Evolutionary conservation across 179 eudicot species (phyloP).

Genomic region (Beta macrorhiza): DNA sequence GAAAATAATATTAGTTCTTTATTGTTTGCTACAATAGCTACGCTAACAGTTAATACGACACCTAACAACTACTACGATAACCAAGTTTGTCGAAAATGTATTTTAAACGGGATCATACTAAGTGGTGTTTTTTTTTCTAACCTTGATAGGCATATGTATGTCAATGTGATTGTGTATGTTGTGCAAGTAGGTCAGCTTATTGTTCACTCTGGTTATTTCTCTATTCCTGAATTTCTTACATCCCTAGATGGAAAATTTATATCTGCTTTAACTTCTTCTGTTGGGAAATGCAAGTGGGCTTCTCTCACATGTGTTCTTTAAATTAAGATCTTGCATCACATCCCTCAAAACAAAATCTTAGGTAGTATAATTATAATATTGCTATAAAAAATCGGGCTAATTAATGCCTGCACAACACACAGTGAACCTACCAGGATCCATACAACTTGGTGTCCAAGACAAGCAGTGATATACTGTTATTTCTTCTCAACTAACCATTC

Average conservation of each 20-base stretch:
- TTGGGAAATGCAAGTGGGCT: conserved; percentile 21
- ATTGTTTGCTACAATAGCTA: too few species aligned
- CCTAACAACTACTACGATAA: too few species aligned
- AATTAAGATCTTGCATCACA: conserved; percentile 11
- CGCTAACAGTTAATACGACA: too few species aligned
- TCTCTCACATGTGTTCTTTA: conserved; percentile 17
- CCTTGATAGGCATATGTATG: not conserved
- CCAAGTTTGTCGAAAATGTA: too few species aligned
- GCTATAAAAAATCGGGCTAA: not conserved
- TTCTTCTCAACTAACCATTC: conserved; percentile 17
- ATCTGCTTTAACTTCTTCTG: not conserved
- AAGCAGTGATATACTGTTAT: conserved; percentile 5
- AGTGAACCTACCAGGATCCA: conserved; percentile 28
- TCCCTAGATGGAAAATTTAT: not conserved
- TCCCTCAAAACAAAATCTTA: not conserved
- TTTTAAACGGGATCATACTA: too few species aligned
- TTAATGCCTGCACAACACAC: conserved; percentile 21
- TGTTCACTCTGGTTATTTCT: not conserved
- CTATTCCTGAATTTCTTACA: not conserved
- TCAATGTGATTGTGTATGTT: not conserved
- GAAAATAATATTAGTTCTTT: too few species aligned
- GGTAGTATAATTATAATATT: conserved; percentile 26
- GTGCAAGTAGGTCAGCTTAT: not conserved
- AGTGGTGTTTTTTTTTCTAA: not conserved
- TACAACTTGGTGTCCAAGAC: conserved; percentile 20